Percentiles rank a stretch among this genome's conserved stretches.
phyloP scores from a whole-genome alignment of 306 rosid species.

The Herpetospermum pedunculosum region DNA sequence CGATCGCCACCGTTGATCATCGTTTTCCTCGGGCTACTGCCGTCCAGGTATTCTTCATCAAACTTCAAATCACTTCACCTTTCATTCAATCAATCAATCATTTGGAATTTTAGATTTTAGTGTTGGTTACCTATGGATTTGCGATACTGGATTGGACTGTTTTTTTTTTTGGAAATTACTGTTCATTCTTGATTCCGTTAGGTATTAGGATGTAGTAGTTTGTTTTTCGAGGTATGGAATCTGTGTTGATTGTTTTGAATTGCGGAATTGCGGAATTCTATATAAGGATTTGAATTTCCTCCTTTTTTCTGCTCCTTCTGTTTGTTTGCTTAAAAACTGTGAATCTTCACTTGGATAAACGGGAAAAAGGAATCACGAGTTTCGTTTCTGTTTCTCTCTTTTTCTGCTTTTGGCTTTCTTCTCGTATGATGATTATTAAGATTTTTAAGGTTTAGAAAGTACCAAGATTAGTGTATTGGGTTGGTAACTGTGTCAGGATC shows the following conservation, averaged over 20 bases:
- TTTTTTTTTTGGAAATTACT: not conserved
- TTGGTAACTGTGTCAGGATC: conserved; percentile 8
- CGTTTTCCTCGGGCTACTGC: conserved; percentile 47
- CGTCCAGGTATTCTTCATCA: conserved; percentile 39
- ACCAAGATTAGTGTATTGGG: not conserved
- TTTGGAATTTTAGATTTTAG: not conserved
- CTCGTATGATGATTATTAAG: not conserved
- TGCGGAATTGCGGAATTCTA: not conserved
- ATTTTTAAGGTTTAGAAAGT: conserved; percentile 1
- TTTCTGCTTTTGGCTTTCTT: not conserved
- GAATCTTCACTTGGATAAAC: not conserved
- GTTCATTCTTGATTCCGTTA: not conserved
- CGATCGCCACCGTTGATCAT: conserved; percentile 54
- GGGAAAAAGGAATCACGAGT: not conserved
- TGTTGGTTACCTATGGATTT: not conserved
- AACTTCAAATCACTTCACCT: not conserved
- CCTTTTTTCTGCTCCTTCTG: not conserved
- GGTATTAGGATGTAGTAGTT: not conserved
- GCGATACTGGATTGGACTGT: too few species aligned
- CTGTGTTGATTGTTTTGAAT: not conserved
- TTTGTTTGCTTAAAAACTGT: not conserved
- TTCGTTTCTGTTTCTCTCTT: not conserved
- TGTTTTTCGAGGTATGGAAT: not conserved
- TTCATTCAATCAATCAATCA: not conserved
- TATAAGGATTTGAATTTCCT: not conserved